phyloP scores from a whole-genome alignment of 352 stramenopile genomes.

The Globisporangium paroecandrum region DNA sequence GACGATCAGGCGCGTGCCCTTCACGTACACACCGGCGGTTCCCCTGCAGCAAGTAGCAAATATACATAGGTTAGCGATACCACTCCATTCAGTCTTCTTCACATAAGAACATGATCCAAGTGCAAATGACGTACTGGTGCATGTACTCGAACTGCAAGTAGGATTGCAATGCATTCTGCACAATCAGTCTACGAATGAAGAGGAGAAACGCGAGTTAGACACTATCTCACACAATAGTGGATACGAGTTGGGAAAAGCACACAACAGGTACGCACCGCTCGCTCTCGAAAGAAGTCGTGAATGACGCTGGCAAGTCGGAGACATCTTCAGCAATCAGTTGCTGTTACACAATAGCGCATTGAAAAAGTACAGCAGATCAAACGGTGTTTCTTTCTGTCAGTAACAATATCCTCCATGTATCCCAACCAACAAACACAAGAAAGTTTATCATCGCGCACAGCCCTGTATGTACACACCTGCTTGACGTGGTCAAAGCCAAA shows the following conservation, averaged over 20 bases:
- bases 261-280: constrained; percentile 45
- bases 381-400: neutral
- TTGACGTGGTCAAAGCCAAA: constrained; percentile 88
- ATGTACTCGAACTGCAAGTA: constrained; percentile 88
- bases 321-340: constrained; percentile 54
- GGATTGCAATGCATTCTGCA: constrained; percentile 72
- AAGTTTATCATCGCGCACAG: neutral
- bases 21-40: constrained; percentile 75
- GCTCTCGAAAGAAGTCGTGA: constrained; percentile 54
- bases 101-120: neutral
- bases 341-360: constrained; percentile 10
- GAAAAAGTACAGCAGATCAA: neutral
- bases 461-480: constrained; percentile 24
- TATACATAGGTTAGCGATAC: constrained; percentile 6
- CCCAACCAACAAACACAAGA: neutral
- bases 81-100: neutral
- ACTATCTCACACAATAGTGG: neutral
- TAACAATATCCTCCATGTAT: neutral
- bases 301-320: constrained; percentile 33
- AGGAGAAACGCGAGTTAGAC: neutral
- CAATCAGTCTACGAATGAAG: constrained; percentile 24
- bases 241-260: neutral
- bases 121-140: constrained; percentile 35
- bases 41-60: constrained; percentile 33
- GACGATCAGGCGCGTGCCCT: constrained; percentile 59